Base-by-base conservation (phyloP, 495 filamentous ascomycete genomes). In the Apodospora peruviana region DNA sequence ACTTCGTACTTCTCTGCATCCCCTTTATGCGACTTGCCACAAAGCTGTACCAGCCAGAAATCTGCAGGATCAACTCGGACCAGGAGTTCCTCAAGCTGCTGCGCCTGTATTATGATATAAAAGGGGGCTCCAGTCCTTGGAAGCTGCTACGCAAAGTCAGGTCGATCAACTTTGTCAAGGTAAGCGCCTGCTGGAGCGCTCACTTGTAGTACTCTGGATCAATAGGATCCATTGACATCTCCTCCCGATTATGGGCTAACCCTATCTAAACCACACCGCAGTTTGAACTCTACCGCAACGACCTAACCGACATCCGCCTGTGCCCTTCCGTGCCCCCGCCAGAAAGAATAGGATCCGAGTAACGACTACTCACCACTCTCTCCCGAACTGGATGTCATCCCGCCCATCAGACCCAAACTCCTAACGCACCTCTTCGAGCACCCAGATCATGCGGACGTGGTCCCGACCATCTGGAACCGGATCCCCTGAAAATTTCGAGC, bases 1-100 rank as follows among this genome's bases (percentile, higher is more conserved):
- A 50, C 27, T 50, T 50, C 21, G 2, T 50, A 4, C 47, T 50
- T 2, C 39, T 49, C 18, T 49, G 47, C 38, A 42, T 49, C 14
- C 47, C 47, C 19, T 50, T 50, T 12, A 40, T 43, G 47, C 39
- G 40, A n/a, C 24, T 16, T 11, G 47, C 17, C 5, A 43, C 47
- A 5, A 50, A 43, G 25, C 25, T 50, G 32, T 21, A 50, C 25
- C 47, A 50, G 29, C 40, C 47, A 4, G 47, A 50, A 19, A 40
- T 50, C 20, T 50, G 47, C n/a, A 23, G 47, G 14, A 50, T 50
- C 5, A 50, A 50, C 39, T 50, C 47, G 1, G 47, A 50, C 21
- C 47, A 50, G 21, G 47, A 50, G 22, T 44, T 50, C 32, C 18
- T 50, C 32, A 18, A 25, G 2, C 7, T 50, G 3, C 40, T 50